Conservation (phyloP, 2,329 filamentous ascomycete genomes). For the Xylaria hypoxylon region DNA sequence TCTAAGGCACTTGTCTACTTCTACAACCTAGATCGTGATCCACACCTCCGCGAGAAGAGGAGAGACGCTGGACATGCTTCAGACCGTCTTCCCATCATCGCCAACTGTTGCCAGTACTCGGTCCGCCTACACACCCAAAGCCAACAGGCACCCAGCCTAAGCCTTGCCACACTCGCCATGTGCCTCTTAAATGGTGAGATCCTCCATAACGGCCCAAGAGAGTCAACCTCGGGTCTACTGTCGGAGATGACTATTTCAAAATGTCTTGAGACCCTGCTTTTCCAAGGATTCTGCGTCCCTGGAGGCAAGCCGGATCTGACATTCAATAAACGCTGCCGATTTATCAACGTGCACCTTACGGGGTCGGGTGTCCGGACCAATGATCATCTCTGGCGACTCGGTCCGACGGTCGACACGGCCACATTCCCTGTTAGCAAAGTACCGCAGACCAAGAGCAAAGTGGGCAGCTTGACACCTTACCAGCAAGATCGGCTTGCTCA, state of each 20-base stretch:
- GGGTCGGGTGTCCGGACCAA: slow-evolving; percentile 10
- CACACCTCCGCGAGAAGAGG: too few species aligned
- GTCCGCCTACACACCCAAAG: slow-evolving; percentile 41
- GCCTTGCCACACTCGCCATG: slow-evolving; percentile 47
- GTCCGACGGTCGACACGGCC: slow-evolving; percentile 14
- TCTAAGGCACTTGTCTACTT: too few species aligned
- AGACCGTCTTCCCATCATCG: slow-evolving; percentile 49
- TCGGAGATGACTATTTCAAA: slow-evolving; percentile 6
- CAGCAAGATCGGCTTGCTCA: slow-evolving; percentile 21
- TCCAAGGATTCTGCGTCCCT: slow-evolving; percentile 15
- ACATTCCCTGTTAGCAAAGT: slow-evolving; percentile 10
- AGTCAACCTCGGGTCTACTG: neutral
- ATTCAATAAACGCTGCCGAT: slow-evolving; percentile 28
- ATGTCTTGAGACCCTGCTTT: slow-evolving; percentile 2
- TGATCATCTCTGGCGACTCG: slow-evolving; percentile 24
- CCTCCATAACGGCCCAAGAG: slow-evolving; percentile 32
- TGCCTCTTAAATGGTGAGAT: slow-evolving; percentile 52
- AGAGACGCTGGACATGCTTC: slow-evolving; percentile 42
- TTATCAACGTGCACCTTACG: slow-evolving; percentile 14
- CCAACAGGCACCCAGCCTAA: slow-evolving; percentile 38
- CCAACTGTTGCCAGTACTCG: slow-evolving; percentile 52
- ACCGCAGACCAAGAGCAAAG: slow-evolving; percentile 8
- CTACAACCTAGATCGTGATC: too few species aligned
- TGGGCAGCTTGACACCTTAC: slow-evolving; percentile 6
- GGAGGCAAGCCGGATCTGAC: slow-evolving; percentile 1